Base-by-base conservation (phyloP, 2,329 filamentous ascomycete species). In the Plectosphaerella plurivora region DNA sequence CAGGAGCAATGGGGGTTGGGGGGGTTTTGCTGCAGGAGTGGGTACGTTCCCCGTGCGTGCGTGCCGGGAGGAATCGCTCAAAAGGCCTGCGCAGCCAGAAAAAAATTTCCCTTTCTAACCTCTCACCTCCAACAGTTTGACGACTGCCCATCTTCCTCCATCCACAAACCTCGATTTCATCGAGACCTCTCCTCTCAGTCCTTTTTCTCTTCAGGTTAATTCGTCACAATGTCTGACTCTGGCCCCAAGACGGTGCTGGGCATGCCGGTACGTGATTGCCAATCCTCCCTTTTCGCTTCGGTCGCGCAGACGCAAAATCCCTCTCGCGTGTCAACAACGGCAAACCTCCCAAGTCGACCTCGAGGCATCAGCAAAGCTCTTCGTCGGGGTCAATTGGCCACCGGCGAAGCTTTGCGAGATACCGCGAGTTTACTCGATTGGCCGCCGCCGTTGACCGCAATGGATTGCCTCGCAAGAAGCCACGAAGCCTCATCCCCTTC, bases 241-340 rank as follows among this genome's bases (percentile, higher is more conserved):
- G 73, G 81, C 59, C 73, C 81, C 66, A 73, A 76, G 62, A 80
- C 75, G 71, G 76, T 86, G 66, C 66, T 85, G 78, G 83, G 83
- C 80, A 85, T 86, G 80, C 81, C 81, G 71, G 83, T 86, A 78
- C 79, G 81, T 78, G 52, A 25, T 49, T 49, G 51, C 10, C 10
- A 35, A 22, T 50, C 39, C 51, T 45, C 54, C 53, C 46, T 56
- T 48, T 33, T 33, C 28, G 49, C 48, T 48, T 57, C 46, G 42
- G 42, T 45, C 52, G 53, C 50, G 53, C 52, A 61, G 61, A 61
- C 53, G 51, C 50, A 60, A 62, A 62, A 62, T 64, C 56, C 60
- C 61, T 62, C 65, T 61, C 53, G 54, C 39, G 55, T 53, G 55
- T 53, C 45, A 51, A 11, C 41, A 18, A 5, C 41, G 18, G 41